Percentiles rank a stretch among this genome's conserved stretches.
Evolutionary conservation across 345 rosid genomes (phyloP).

Genomic region (Zanthoxylum bungeanum): DNA sequence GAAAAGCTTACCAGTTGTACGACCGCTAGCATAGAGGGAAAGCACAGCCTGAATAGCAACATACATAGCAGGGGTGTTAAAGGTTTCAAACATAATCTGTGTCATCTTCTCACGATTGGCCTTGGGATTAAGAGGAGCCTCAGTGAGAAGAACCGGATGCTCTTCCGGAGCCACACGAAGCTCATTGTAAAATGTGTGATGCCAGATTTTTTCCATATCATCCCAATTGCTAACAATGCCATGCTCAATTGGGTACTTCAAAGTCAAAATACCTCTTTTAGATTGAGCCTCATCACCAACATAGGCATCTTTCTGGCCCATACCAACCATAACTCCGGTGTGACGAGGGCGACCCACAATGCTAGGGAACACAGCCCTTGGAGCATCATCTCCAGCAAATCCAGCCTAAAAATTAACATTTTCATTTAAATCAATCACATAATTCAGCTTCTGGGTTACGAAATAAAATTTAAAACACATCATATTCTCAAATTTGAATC

Average conservation of each 20-base stretch:
- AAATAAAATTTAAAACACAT: not conserved
- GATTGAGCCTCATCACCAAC: conserved; percentile 77
- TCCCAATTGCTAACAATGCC: conserved; percentile 68
- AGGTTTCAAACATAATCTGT: conserved; percentile 58
- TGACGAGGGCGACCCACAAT: conserved; percentile 59
- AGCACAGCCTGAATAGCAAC: conserved; percentile 65
- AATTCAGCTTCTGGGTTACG: not conserved
- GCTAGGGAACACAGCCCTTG: conserved; percentile 55
- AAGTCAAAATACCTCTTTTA: conserved; percentile 61
- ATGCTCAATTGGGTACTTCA: conserved; percentile 64
- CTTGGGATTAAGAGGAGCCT: conserved; percentile 77
- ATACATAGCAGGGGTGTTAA: conserved; percentile 61
- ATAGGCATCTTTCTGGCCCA: conserved; percentile 65
- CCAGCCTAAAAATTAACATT: conserved; percentile 36
- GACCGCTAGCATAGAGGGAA: conserved; percentile 75
- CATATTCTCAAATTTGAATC: not conserved
- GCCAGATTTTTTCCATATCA: conserved; percentile 69
- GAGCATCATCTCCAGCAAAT: conserved; percentile 59
- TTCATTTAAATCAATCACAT: not conserved
- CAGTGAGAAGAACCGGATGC: conserved; percentile 72
- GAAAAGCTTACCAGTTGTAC: conserved; percentile 56
- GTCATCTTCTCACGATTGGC: conserved; percentile 84
- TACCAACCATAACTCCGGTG: conserved; percentile 63
- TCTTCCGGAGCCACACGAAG: conserved; percentile 80
- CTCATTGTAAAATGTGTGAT: conserved; percentile 58